A percentile compares a stretch with the other conserved stretches of the same genome.
Evolutionary conservation across 495 filamentous ascomycete genomes (phyloP).

Genomic region (Cercophora newfieldiana): DNA sequence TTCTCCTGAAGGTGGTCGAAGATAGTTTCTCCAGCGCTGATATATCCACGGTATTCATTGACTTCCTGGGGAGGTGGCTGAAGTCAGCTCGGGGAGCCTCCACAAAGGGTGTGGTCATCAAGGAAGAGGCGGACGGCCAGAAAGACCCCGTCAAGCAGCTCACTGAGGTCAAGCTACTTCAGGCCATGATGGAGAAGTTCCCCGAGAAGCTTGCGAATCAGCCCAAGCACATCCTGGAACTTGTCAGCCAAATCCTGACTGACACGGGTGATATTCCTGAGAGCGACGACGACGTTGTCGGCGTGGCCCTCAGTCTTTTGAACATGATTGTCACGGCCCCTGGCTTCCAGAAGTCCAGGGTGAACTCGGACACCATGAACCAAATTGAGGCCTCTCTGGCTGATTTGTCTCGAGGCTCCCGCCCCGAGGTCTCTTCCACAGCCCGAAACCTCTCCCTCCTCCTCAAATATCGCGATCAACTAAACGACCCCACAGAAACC

Average conservation of each 20-base stretch:
- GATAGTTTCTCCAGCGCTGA: constrained; percentile 55
- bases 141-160: constrained; percentile 51
- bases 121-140: constrained; percentile 38
- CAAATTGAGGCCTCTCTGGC: constrained; percentile 53
- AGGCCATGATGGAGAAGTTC: constrained; percentile 65
- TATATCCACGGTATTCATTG: constrained; percentile 63
- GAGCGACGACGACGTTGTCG: constrained; percentile 52
- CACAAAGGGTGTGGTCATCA: constrained; percentile 20
- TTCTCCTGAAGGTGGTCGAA: constrained; percentile 57
- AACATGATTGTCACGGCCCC: constrained; percentile 66
- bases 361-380: constrained; percentile 45
- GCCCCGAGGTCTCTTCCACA: constrained; percentile 48
- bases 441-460: constrained; percentile 59
- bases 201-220: constrained; percentile 67
- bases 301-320: constrained; percentile 64
- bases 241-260: constrained; percentile 60
- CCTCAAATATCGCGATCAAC: constrained; percentile 54
- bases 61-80: constrained; percentile 65
- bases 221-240: constrained; percentile 61
- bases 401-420: constrained; percentile 40
- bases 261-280: constrained; percentile 11
- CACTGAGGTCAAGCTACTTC: constrained; percentile 61
- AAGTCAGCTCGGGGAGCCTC: constrained; percentile 29
- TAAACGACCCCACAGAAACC: constrained; percentile 42
- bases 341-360: constrained; percentile 55